These are phyloP conservation scores for Monsonia emarginata DNA, from an alignment of 441 rosid species.

Conservation along the genomic window DNA sequence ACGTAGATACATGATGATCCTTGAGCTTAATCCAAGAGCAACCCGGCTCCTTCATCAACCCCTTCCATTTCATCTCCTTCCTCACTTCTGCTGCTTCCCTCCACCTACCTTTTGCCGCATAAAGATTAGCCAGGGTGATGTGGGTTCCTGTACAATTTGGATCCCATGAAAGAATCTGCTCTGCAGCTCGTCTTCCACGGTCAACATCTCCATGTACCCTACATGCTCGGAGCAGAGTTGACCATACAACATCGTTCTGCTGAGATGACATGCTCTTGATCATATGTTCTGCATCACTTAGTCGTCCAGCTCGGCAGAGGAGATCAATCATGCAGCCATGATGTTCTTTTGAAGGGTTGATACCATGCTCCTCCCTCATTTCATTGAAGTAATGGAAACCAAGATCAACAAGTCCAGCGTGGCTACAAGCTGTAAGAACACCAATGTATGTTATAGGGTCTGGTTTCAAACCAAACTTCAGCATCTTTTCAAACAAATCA, in stretches of 20 bases:
- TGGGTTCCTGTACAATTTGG: constrained; percentile 66
- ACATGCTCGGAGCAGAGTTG: constrained; percentile 63
- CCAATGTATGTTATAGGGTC: constrained; percentile 70
- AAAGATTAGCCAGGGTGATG: constrained; percentile 68
- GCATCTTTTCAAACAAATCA: constrained; percentile 56
- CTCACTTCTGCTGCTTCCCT: constrained; percentile 61
- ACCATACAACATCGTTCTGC: constrained; percentile 76
- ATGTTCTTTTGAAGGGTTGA: constrained; percentile 64
- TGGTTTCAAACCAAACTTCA: constrained; percentile 41
- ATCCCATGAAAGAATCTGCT: constrained; percentile 52
- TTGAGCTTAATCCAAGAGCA: constrained; percentile 63
- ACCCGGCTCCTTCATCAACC: constrained; percentile 72
- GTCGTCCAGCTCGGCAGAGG: constrained; percentile 62
- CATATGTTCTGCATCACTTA: constrained; percentile 67
- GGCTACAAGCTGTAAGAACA: constrained; percentile 69
- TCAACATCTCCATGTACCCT: constrained; percentile 51
- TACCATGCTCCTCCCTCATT: constrained; percentile 41
- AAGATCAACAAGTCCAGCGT: constrained; percentile 64
- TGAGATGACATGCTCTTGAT: constrained; percentile 58
- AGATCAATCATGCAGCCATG: constrained; percentile 89
- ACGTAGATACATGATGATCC: constrained; percentile 39
- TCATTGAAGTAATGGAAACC: constrained; percentile 64
- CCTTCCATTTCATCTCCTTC: constrained; percentile 59
- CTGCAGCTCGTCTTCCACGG: constrained; percentile 52
- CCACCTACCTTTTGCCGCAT: constrained; percentile 62